Conservation (phyloP, 2,329 filamentous ascomycete genomes). For the Aspergillus viridinutans region DNA sequence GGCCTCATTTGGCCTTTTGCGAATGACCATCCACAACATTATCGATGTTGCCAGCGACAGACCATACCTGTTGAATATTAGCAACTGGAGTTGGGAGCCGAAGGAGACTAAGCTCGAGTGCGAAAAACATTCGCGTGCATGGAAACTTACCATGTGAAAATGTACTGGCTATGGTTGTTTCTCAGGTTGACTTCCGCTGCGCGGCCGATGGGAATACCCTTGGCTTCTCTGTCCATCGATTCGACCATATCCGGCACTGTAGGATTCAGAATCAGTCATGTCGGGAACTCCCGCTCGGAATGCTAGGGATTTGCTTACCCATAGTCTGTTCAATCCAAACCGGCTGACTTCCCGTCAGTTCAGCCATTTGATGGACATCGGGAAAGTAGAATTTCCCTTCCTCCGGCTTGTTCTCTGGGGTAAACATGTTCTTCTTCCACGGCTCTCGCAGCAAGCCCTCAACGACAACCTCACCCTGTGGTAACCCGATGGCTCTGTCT, state of each 20-base stretch:
- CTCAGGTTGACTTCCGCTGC: conserved; percentile 84
- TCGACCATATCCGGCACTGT: conserved; percentile 74
- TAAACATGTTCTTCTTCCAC: conserved; percentile 98
- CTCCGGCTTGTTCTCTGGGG: conserved; percentile 80
- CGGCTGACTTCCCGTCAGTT: conserved; percentile 72
- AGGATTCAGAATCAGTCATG: conserved; percentile 12
- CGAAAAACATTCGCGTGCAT: neutral
- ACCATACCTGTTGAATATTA: conserved; percentile 65
- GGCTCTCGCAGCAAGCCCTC: conserved; percentile 83
- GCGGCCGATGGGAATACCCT: conserved; percentile 85
- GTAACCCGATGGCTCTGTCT: conserved; percentile 61
- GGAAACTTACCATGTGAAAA: conserved; percentile 83
- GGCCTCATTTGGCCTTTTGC: conserved; percentile 73
- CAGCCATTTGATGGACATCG: conserved; percentile 88
- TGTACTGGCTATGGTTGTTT: conserved; percentile 98
- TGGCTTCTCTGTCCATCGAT: conserved; percentile 68
- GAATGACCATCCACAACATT: conserved; percentile 95
- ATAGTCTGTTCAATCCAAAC: conserved; percentile 97
- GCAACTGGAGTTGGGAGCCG: conserved; percentile 4
- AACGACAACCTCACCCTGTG: conserved; percentile 67
- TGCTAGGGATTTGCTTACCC: conserved; percentile 51
- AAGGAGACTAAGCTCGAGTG: neutral
- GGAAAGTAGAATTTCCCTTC: conserved; percentile 91
- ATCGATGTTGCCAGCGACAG: conserved; percentile 78
- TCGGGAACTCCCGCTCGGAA: neutral